Percentiles rank a stretch among this genome's conserved stretches.
These are phyloP conservation scores for Yamadazyma diospyri DNA, from an alignment of 1,139 yeast species.

Conservation along the genomic window DNA sequence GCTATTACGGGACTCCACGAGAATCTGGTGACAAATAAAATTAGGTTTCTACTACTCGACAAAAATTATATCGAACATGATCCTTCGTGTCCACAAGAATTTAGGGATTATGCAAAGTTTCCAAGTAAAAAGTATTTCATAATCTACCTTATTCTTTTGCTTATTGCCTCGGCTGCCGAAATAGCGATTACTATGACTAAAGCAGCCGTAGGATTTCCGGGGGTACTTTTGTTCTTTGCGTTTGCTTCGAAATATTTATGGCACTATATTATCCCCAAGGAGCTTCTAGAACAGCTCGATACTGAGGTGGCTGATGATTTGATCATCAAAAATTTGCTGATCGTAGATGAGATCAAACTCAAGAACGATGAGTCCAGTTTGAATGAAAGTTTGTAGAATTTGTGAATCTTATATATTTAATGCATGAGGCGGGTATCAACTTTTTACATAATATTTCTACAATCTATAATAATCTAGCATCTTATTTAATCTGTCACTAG, in stretches of 20 bases:
- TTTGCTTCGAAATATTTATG: constrained; percentile 67
- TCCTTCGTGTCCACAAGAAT: constrained; percentile 33
- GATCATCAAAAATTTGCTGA: constrained; percentile 13
- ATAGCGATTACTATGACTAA: constrained; percentile 81
- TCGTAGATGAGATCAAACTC: constrained; percentile 11
- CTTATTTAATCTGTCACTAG: background rate
- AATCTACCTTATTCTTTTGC: constrained; percentile 54
- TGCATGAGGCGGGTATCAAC: constrained; percentile 1
- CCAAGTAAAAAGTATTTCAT: constrained; percentile 49
- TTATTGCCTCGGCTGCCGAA: constrained; percentile 72
- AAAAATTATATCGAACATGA: constrained; percentile 35
- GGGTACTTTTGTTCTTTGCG: constrained; percentile 58
- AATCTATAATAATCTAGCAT: constrained; percentile 1
- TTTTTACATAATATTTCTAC: constrained; percentile 3
- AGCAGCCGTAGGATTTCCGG: constrained; percentile 95
- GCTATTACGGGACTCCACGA: constrained; percentile 75
- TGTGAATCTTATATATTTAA: background rate
- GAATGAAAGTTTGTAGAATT: too few species aligned
- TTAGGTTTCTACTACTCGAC: constrained; percentile 67
- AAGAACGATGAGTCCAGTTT: constrained; percentile 2
- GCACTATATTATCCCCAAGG: constrained; percentile 59
- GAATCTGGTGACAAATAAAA: constrained; percentile 60
- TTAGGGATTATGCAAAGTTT: constrained; percentile 28
- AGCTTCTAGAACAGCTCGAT: constrained; percentile 63
- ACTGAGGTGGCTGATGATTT: constrained; percentile 61